Evolutionary conservation across 192 early-diverging fungal genomes (phyloP), one percentile per base, ranked within the genome.

Genomic region (Endogone sp.): DNA sequence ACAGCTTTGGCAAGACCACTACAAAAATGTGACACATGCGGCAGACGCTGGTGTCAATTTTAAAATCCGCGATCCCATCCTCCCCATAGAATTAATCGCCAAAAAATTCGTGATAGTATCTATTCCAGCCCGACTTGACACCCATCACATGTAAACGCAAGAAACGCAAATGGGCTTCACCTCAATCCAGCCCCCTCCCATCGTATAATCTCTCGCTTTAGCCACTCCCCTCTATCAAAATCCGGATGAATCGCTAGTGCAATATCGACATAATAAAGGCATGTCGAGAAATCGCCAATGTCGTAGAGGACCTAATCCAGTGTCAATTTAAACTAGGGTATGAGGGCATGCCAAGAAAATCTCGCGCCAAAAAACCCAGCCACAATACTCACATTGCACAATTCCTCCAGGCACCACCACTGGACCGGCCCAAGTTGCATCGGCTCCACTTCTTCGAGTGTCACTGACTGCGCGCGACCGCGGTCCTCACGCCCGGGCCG

Each of bases 281-380:
- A 84, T 10, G 76, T 60, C 13, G 59, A 55, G 61, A 62, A 77
- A 24, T 84, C 82, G 3, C 80, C 80, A 37, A 84, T 81, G 11
- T 78, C 64, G 44, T 71, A 78, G 10, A 84, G 56, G 28, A 80
- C 74, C 80, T 84, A 68, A 22, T 6, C 16, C 16, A 6, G 37
- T 49, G 37, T 6, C 37, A 30, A 3, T 25, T 21, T 9, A 9
- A 8, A 22, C 21, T 3, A 56, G 8, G 29, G 28, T 1, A 28
- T 54, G 13, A 59, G 31, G n/a, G n/a, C n/a, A n/a, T n/a, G n/a
- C n/a, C n/a, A n/a, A 20, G 11, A 37, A 67, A 16, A 62, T 24
- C 28, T 2, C 21, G 2, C 54, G 21, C 3, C 10, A 29, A 66
- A 10, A 60, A 24, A 24, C 0, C 20, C 2, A 49, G 22, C 2